These are phyloP conservation scores for Cryphonectria naterciae DNA, from an alignment of 2,329 filamentous ascomycete species.

Conservation along the genomic window DNA sequence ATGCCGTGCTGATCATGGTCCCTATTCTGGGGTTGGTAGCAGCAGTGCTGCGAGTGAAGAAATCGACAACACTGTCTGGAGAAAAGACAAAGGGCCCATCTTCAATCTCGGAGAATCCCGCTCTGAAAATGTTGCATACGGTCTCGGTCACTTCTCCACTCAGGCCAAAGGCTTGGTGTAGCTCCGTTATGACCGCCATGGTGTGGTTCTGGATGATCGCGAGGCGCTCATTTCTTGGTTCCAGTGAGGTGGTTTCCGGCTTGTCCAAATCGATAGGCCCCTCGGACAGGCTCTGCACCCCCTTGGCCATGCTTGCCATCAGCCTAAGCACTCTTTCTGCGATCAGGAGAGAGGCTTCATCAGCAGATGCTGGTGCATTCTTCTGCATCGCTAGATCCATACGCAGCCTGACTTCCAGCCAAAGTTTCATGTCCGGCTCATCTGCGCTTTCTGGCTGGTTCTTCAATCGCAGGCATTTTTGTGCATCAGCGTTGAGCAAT, in stretches of 20 bases:
- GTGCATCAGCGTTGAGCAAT: conserved; percentile 67
- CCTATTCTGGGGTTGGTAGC: conserved; percentile 65
- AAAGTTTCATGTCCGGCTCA: conserved; percentile 30
- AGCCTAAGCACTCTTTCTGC: conserved; percentile 65
- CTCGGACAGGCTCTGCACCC: conserved; percentile 71
- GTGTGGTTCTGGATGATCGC: conserved; percentile 50
- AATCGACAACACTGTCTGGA: conserved; percentile 65
- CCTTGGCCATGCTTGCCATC: conserved; percentile 71
- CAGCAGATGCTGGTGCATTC: conserved; percentile 33
- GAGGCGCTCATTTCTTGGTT: conserved; percentile 33
- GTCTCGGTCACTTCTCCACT: conserved; percentile 72
- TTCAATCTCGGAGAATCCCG: conserved; percentile 74
- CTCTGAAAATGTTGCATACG: conserved; percentile 71
- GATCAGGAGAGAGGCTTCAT: conserved; percentile 54
- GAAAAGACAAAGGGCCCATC: conserved; percentile 80
- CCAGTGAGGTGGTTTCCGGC: conserved; percentile 31
- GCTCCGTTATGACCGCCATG: conserved; percentile 50
- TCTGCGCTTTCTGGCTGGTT: conserved; percentile 36
- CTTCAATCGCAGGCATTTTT: conserved; percentile 45
- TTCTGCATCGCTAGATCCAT: conserved; percentile 20
- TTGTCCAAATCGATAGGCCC: conserved; percentile 69
- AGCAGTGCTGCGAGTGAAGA: conserved; percentile 62
- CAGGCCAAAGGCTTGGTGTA: conserved; percentile 56
- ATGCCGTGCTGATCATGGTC: conserved; percentile 71
- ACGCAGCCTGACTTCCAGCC: conserved; percentile 26